Evolutionary conservation across 768 basidiomycete species (phyloP), one percentile per base, ranked within the genome.

Genomic region (Pleurotus cornucopiae): DNA sequence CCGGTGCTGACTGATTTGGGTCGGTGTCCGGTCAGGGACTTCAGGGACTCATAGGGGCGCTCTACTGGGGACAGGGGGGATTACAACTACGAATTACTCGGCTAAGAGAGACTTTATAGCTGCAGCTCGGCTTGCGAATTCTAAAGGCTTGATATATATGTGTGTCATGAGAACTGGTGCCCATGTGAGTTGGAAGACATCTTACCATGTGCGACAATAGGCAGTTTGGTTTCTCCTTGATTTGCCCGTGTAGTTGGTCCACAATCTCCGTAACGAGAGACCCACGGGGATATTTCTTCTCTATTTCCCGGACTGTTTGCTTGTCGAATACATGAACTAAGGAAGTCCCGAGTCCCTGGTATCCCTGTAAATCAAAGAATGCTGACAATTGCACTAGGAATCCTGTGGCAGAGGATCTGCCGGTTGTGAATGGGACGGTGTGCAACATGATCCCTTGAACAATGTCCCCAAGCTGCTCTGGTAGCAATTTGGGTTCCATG

Each of bases 361-460:
- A 62, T 6, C 63, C 62, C 34, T 56, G 46, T 2, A 62, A 25
- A 48, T 64, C 63, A 40, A 62, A 59, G 16, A 52, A 51, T 6
- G 61, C 60, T 18, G 54, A 43, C 4, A 64, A 21, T 11, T 57
- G 54, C 47, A 61, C 55, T 37, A 64, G 55, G 44, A 56, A 58
- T 6, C n/a, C 55, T 3, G 58, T 45, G 13, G 63, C 54, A 18
- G 61, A 62, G 9, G 61, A 61, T 55, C 25, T 58, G n/a, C 63
- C 62, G 3, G 45, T 49, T 1, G 34, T 30, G 46, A 59, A 63
- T 14, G 56, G 34, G 14, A 55, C 46, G n/a, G 51, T 57, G 49
- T 64, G 63, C n/a, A 62, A 57, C 55, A 64, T 54, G 30, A 64
- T 62, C 23, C 63, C 60, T 47, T 64, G 60, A 1, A 62, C 60